phyloP scores from a whole-genome alignment of 169 alveolate genomes.

The Eimeria tenella region DNA sequence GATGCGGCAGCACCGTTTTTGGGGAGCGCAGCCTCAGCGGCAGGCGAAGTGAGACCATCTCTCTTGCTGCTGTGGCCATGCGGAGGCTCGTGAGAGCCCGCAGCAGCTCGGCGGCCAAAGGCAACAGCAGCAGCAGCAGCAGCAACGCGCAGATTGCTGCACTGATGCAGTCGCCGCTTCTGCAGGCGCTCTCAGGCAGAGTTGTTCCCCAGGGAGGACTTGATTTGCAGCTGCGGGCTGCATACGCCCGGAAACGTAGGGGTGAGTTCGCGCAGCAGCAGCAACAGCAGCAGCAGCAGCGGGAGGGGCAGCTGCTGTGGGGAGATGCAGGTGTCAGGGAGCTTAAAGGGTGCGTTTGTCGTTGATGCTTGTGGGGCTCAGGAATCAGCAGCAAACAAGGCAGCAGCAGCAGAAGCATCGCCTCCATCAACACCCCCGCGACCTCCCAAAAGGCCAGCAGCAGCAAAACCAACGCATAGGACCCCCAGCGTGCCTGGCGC shows the following conservation, averaged over 20 bases:
- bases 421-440: not conserved
- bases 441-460: conserved; percentile 2
- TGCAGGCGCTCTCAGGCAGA: conserved; percentile 24
- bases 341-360: no score
- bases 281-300: conserved; percentile 28
- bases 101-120: not conserved
- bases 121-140: conserved; percentile 25
- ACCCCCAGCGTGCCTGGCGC: not conserved
- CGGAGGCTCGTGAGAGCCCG: conserved; percentile 27
- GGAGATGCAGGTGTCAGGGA: not conserved
- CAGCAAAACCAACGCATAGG: conserved; percentile 5
- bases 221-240: not conserved
- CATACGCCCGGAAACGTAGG: not conserved
- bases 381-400: not conserved
- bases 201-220: not conserved
- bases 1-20: not conserved
- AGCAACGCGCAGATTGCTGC: not conserved
- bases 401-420: conserved; percentile 26
- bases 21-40: not conserved
- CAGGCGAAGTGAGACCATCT: not conserved
- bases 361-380: not conserved
- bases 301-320: not conserved
- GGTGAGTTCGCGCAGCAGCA: not conserved
- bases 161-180: conserved; percentile 38
- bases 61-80: conserved; percentile 34